Evolutionary conservation across 1,284 basidiomycete species (phyloP).

Genomic region (Cryptococcus sp.): DNA sequence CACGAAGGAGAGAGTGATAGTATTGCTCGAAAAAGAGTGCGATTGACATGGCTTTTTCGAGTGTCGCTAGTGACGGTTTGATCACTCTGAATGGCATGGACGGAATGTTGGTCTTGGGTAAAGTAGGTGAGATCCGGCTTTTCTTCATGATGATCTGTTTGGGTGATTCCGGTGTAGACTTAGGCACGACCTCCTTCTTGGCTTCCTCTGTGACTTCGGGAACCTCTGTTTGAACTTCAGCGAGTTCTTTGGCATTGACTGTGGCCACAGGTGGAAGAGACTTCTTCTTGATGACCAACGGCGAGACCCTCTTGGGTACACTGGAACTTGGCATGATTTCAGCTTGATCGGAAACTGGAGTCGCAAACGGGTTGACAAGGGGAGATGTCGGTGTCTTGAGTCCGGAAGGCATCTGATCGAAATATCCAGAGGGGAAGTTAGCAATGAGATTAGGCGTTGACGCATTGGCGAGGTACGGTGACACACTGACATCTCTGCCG

Average conservation of each 20-base stretch:
- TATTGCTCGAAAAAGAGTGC: conserved; percentile 95
- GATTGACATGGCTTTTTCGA: conserved; percentile 87
- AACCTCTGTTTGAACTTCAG: neutral
- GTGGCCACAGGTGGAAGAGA: neutral
- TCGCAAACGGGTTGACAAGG: conserved; percentile 14
- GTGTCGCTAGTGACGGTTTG: conserved; percentile 76
- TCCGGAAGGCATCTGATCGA: conserved; percentile 8
- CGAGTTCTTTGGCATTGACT: neutral
- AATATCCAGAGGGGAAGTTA: conserved; percentile 15
- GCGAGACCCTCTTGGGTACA: neutral
- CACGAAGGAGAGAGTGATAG: conserved; percentile 75
- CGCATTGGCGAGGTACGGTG: conserved; percentile 9
- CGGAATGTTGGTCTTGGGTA: neutral
- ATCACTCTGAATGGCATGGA: conserved; percentile 48
- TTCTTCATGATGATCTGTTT: neutral
- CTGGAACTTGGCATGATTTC: neutral
- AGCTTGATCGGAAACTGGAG: neutral
- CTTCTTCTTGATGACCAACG: conserved; percentile 9
- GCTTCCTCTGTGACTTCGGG: neutral
- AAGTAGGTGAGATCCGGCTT: neutral
- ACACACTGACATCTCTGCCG: conserved; percentile 53
- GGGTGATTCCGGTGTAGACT: neutral
- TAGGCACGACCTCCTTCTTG: neutral
- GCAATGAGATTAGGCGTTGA: conserved; percentile 25
- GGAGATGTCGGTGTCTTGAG: conserved; percentile 10